Conservation (phyloP, 2,329 filamentous ascomycete species). For the Parastagonospora avenae region DNA sequence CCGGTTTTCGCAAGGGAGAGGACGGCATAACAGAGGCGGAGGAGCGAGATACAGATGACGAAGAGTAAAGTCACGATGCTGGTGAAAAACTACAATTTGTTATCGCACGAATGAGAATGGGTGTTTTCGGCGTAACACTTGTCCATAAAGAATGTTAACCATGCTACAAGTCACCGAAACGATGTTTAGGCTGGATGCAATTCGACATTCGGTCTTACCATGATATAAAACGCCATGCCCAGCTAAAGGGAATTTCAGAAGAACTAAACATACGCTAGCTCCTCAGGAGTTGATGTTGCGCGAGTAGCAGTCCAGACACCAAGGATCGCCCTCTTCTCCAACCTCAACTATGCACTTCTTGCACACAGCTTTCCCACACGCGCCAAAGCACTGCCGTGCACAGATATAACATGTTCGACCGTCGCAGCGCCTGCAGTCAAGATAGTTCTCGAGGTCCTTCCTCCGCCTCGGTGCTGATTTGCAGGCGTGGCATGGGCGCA, state of each 20-base stretch:
- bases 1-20: slow-evolving; percentile 8
- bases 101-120: not conserved
- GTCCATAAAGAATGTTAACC: no score
- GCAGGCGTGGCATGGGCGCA: slow-evolving; percentile 69
- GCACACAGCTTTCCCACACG: slow-evolving; percentile 61
- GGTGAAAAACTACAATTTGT: not conserved
- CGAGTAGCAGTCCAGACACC: slow-evolving; percentile 65
- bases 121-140: not conserved
- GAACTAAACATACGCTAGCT: not conserved
- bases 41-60: slow-evolving; percentile 14
- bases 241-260: not conserved
- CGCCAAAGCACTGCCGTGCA: slow-evolving; percentile 64
- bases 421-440: slow-evolving; percentile 66
- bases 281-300: slow-evolving; percentile 26
- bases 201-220: not conserved
- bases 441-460: slow-evolving; percentile 69
- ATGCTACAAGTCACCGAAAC: not conserved
- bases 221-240: not conserved
- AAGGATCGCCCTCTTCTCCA: slow-evolving; percentile 67
- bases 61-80: slow-evolving; percentile 8
- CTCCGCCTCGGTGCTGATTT: slow-evolving; percentile 68
- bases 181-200: not conserved
- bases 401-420: slow-evolving; percentile 72
- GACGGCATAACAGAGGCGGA: slow-evolving; percentile 7
- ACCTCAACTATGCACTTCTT: slow-evolving; percentile 72